phyloP scores from a whole-genome alignment of 208 protist genomes.

The Crithidia acanthocephali region DNA sequence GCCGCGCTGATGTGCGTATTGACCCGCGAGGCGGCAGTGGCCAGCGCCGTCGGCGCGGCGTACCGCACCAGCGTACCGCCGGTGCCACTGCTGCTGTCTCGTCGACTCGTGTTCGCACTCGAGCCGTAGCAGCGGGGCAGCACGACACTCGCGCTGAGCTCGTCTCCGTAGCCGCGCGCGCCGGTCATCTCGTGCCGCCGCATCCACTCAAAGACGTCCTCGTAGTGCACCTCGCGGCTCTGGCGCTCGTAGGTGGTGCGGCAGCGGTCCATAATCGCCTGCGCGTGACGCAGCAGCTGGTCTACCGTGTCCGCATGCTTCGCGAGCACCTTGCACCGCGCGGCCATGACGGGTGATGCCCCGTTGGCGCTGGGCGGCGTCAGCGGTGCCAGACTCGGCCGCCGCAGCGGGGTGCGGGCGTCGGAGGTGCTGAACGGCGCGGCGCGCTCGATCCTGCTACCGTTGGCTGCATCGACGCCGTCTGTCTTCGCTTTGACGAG shows the following conservation, averaged over 20 bases:
- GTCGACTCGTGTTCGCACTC: background rate
- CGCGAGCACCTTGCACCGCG: slow-evolving; percentile 28
- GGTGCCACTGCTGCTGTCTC: background rate
- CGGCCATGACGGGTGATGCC: slow-evolving; percentile 1
- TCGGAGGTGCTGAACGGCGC: background rate
- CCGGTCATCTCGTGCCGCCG: background rate
- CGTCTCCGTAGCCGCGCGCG: background rate
- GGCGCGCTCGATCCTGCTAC: background rate
- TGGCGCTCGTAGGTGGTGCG: slow-evolving; percentile 23
- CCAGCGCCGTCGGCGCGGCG: background rate
- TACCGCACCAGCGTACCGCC: background rate
- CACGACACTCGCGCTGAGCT: slow-evolving; percentile 27
- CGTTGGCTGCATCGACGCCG: background rate
- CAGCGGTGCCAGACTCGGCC: slow-evolving; percentile 1
- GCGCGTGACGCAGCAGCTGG: slow-evolving; percentile 29
- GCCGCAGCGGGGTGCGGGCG: slow-evolving; percentile 12
- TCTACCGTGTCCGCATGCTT: slow-evolving; percentile 32
- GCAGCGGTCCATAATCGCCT: slow-evolving; percentile 15
- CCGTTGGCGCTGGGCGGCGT: background rate
- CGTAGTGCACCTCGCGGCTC: slow-evolving; percentile 25
- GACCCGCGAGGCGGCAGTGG: slow-evolving; percentile 1
- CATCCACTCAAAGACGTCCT: slow-evolving; percentile 23
- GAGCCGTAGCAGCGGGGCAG: background rate
- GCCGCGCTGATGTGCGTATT: background rate
- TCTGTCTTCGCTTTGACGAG: background rate